phyloP scores from a whole-genome alignment of 2,329 filamentous ascomycete genomes.

The Camillea tinctor region DNA sequence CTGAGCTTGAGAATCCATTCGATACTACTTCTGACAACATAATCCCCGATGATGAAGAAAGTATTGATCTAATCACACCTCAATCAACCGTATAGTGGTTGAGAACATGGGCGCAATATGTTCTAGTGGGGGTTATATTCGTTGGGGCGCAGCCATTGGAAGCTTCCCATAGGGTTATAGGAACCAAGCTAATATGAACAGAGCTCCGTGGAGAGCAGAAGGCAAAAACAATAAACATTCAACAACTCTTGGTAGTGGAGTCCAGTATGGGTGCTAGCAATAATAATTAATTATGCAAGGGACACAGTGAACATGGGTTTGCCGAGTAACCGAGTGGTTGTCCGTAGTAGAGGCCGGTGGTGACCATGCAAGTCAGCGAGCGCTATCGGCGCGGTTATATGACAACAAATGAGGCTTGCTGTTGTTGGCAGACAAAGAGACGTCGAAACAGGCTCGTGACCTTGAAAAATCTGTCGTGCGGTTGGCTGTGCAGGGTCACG shows the following conservation, averaged over 20 bases:
- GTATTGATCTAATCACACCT: neutral
- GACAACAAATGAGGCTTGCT: constrained; percentile 13
- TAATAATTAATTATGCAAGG: neutral
- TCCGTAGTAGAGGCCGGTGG: neutral
- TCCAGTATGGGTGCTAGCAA: neutral
- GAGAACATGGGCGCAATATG: neutral
- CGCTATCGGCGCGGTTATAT: constrained; percentile 3
- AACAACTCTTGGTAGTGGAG: neutral
- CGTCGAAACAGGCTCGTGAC: constrained; percentile 30
- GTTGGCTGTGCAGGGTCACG: constrained; percentile 6
- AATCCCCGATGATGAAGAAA: neutral
- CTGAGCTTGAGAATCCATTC: neutral
- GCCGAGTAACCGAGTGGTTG: neutral
- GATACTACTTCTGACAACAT: neutral
- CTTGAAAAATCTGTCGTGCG: constrained; percentile 12
- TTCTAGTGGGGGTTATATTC: neutral
- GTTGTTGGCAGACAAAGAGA: constrained; percentile 21
- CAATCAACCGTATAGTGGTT: neutral
- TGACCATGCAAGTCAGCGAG: constrained; percentile 15
- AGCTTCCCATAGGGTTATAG: neutral
- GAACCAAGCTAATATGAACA: neutral
- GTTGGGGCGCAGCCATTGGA: neutral
- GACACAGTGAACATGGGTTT: neutral
- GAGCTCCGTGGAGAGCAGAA: neutral
- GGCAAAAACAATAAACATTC: neutral